phyloP scores from a whole-genome alignment of 2,329 filamentous ascomycete species.

The Beauveria sp. region DNA sequence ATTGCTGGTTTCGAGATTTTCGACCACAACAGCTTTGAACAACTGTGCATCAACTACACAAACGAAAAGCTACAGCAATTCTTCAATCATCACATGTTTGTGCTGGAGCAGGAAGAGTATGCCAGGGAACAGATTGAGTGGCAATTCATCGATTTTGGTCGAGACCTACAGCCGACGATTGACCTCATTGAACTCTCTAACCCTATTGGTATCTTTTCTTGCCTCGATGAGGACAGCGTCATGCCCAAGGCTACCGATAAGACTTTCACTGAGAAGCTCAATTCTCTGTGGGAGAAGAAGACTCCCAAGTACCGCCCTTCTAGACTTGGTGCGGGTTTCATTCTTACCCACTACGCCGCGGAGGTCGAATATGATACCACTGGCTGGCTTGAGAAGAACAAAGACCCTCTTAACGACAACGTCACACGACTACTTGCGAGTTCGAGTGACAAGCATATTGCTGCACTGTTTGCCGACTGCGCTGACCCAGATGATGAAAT shows the following conservation, averaged over 20 bases:
- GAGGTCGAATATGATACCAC: conserved; percentile 96
- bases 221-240: conserved; percentile 92
- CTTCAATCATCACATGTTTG: conserved; percentile 99
- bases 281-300: conserved; percentile 93
- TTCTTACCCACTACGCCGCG: conserved; percentile 93
- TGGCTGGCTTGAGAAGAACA: conserved; percentile 97
- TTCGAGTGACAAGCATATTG: conserved; percentile 77
- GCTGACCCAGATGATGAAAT: conserved; percentile 69
- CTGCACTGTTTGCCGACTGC: conserved; percentile 80
- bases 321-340: conserved; percentile 82
- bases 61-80: conserved; percentile 99
- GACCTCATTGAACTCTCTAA: conserved; percentile 94
- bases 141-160: conserved; percentile 99
- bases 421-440: conserved; percentile 78
- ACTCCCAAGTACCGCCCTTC: conserved; percentile 87
- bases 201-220: conserved; percentile 97
- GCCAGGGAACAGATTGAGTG: conserved; percentile 96
- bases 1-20: conserved; percentile 99
- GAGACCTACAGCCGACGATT: conserved; percentile 93
- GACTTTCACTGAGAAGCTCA: conserved; percentile 95
- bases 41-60: conserved; percentile 98
- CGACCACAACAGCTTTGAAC: conserved; percentile 96
- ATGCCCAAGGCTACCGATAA: conserved; percentile 99
- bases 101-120: conserved; percentile 96
- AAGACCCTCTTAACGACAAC: conserved; percentile 96